phyloP scores from a whole-genome alignment of 164 flowering plant genomes.

The Tetracentron sinense region DNA sequence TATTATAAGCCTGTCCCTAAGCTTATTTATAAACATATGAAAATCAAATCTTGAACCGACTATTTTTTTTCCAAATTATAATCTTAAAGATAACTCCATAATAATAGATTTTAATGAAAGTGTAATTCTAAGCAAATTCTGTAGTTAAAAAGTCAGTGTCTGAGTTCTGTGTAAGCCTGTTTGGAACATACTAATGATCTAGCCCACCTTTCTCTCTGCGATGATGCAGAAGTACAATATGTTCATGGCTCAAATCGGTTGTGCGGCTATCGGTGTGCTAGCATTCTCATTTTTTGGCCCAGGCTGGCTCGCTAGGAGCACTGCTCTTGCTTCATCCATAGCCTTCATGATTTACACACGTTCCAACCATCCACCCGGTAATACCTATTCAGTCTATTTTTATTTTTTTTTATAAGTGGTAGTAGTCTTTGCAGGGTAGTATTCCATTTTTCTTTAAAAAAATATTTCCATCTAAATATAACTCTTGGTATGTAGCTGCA shows the following conservation, averaged over 20 bases:
- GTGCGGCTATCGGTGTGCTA: conserved; percentile 82
- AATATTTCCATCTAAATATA: neutral
- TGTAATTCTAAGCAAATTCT: too few relatives aligned
- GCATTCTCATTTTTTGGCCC: conserved; percentile 74
- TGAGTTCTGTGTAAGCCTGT: too few relatives aligned
- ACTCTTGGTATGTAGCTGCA: conserved; percentile 52
- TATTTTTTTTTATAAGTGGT: neutral
- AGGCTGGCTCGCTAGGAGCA: conserved; percentile 83
- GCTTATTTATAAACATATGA: too few relatives aligned
- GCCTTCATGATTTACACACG: conserved; percentile 84
- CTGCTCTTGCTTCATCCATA: conserved; percentile 70
- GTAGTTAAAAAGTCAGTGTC: too few relatives aligned
- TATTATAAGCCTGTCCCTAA: too few relatives aligned
- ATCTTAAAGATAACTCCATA: too few relatives aligned
- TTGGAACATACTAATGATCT: neutral
- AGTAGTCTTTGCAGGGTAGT: too few relatives aligned
- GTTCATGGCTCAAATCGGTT: conserved; percentile 91
- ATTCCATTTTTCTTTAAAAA: too few relatives aligned
- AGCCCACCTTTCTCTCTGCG: neutral
- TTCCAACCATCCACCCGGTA: conserved; percentile 87
- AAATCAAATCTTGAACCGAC: too few relatives aligned
- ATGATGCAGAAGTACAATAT: conserved; percentile 81
- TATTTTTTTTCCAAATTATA: too few relatives aligned
- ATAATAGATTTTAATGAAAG: too few relatives aligned
- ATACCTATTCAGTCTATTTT: neutral